Percentiles rank a stretch among this genome's conserved stretches.
Evolutionary conservation across 495 filamentous ascomycete species (phyloP).

Genomic region (Physcia stellaris): DNA sequence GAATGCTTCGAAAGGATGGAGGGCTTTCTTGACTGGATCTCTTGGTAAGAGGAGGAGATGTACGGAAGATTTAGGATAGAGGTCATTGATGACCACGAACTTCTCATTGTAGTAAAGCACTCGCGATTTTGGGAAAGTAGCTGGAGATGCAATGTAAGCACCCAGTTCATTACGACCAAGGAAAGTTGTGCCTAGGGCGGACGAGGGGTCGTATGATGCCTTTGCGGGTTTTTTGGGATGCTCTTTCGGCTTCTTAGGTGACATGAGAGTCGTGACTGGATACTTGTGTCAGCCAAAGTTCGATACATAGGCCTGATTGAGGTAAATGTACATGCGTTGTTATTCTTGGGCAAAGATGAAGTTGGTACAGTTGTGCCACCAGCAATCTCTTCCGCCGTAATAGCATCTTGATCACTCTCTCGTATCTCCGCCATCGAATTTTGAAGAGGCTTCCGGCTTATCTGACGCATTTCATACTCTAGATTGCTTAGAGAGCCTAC

Average conservation of each 20-base stretch:
- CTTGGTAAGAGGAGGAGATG: conserved; percentile 83
- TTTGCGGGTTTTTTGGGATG: conserved; percentile 22
- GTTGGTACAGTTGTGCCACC: no score
- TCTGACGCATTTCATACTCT: no score
- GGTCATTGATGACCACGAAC: conserved; percentile 73
- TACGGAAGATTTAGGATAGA: conserved; percentile 70
- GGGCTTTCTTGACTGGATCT: conserved; percentile 39
- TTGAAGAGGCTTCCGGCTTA: no score
- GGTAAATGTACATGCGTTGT: no score
- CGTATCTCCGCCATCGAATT: no score
- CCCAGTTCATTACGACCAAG: conserved; percentile 49
- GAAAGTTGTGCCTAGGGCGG: conserved; percentile 18
- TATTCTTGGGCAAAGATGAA: no score
- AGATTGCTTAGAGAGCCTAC: no score
- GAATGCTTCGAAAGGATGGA: conserved; percentile 72
- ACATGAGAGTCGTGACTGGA: conserved; percentile 57
- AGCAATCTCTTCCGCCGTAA: conserved; percentile 1
- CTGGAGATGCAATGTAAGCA: conserved; percentile 56
- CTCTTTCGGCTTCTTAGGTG: conserved; percentile 35
- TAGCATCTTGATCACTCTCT: no score
- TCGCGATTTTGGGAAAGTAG: conserved; percentile 39
- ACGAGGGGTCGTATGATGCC: conserved; percentile 16
- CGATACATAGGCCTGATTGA: no score
- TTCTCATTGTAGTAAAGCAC: conserved; percentile 57
- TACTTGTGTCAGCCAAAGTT: no score